phyloP scores from a whole-genome alignment of 164 flowering plant species.

The Pachysandra terminalis region DNA sequence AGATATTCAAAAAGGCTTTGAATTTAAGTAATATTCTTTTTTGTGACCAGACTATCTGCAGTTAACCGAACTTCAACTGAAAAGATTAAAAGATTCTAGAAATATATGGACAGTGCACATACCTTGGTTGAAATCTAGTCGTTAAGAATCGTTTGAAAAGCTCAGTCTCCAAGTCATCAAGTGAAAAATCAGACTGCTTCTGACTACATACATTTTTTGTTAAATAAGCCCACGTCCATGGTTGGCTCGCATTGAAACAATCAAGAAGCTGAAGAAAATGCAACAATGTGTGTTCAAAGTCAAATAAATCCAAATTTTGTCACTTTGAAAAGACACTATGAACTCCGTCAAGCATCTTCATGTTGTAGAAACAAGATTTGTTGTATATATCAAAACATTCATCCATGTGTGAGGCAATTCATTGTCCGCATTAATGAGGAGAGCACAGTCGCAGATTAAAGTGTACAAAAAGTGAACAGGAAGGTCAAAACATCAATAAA shows the following conservation, averaged over 20 bases:
- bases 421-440: neutral
- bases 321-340: neutral
- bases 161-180: constrained; percentile 40
- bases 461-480: too few relatives aligned
- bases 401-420: neutral
- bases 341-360: neutral
- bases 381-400: too few relatives aligned
- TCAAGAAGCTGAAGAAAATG: constrained; percentile 36
- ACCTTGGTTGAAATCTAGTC: constrained; percentile 54
- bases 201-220: neutral
- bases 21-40: too few relatives aligned
- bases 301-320: neutral
- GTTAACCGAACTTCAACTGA: neutral
- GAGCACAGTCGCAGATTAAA: neutral
- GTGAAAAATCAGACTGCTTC: constrained; percentile 34
- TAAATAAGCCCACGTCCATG: constrained; percentile 33
- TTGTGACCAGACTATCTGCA: neutral
- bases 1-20: too few relatives aligned
- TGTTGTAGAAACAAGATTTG: neutral
- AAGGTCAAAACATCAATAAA: too few relatives aligned
- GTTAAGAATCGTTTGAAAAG: constrained; percentile 39
- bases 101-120: neutral
- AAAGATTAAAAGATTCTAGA: neutral
- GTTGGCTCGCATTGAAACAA: constrained; percentile 34
- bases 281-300: neutral